These are phyloP conservation scores for Pythium angustatum DNA, from an alignment of 352 stramenopile genomes.

Conservation along the genomic window DNA sequence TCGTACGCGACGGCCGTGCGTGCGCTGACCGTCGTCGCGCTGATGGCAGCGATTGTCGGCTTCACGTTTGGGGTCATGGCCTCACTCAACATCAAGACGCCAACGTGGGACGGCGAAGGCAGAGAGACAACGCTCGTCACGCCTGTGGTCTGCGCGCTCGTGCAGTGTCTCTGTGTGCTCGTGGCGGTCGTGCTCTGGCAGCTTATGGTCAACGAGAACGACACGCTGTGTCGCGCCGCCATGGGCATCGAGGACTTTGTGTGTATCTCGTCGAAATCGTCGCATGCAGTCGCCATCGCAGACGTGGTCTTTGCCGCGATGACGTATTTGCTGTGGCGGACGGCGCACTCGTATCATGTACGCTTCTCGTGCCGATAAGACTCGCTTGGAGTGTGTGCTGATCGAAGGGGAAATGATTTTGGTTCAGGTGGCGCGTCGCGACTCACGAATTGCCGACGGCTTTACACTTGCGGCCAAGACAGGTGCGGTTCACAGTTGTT, in stretches of 20 bases:
- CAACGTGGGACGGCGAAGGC: conserved; percentile 73
- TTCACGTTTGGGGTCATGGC: conserved; percentile 59
- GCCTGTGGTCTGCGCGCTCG: conserved; percentile 54
- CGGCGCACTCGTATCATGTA: conserved; percentile 66
- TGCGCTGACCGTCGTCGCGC: conserved; percentile 48
- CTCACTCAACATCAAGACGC: conserved; percentile 55
- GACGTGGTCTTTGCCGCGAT: conserved; percentile 43
- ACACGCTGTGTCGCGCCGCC: conserved; percentile 41
- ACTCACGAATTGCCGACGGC: conserved; percentile 50
- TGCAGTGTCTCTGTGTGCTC: conserved; percentile 43
- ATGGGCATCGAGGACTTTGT: conserved; percentile 58
- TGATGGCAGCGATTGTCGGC: conserved; percentile 56
- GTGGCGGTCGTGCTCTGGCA: conserved; percentile 60
- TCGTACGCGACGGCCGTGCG: conserved; percentile 45
- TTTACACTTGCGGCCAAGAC: conserved; percentile 81
- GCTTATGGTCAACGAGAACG: conserved; percentile 50
- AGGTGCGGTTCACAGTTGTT: conserved; percentile 10
- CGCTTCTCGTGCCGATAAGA: conserved; percentile 5
- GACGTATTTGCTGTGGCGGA: conserved; percentile 60
- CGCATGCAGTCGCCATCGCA: conserved; percentile 42
- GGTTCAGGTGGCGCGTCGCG: conserved; percentile 33
- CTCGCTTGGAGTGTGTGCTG: too few relatives aligned
- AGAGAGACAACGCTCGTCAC: conserved; percentile 55
- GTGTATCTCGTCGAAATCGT: conserved; percentile 48
- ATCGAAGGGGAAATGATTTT: not conserved